These are phyloP conservation scores for Aspergillus arachidicola DNA, from an alignment of 2,329 filamentous ascomycete species.

Conservation along the genomic window DNA sequence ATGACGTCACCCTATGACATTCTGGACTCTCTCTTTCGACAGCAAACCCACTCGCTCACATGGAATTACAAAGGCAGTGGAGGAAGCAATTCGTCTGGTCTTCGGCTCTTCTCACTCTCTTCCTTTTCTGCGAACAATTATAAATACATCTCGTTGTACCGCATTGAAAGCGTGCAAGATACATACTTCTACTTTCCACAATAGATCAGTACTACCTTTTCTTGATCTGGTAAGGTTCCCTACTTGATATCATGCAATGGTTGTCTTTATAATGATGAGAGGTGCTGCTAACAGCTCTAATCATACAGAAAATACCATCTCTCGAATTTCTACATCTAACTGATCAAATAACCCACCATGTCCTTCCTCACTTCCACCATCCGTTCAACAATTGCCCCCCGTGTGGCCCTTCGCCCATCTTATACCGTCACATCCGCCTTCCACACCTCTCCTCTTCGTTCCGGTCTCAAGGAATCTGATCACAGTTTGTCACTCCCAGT, in stretches of 20 bases:
- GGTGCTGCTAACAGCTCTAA: neutral
- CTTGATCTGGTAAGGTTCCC: neutral
- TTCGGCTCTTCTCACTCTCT: neutral
- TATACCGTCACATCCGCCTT: constrained; percentile 23
- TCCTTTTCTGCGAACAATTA: neutral
- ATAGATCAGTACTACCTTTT: neutral
- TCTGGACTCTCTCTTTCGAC: neutral
- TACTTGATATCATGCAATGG: neutral
- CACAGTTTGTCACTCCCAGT: constrained; percentile 27
- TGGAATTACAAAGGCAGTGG: neutral
- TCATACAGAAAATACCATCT: neutral
- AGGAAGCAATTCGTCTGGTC: neutral
- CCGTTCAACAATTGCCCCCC: constrained; percentile 25
- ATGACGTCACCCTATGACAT: constrained; percentile 17
- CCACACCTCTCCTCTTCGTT: constrained; percentile 31
- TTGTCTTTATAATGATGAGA: neutral
- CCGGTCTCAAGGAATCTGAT: constrained; percentile 39
- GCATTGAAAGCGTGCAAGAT: neutral
- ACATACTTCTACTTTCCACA: neutral
- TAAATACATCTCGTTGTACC: neutral
- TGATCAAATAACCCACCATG: constrained; percentile 27
- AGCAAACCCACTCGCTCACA: neutral
- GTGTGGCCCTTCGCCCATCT: constrained; percentile 25
- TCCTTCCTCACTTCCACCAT: constrained; percentile 35
- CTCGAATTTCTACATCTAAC: neutral